Evolutionary conservation across 1,284 basidiomycete genomes (phyloP).

Genomic region (Lignosus rhinocerotis): DNA sequence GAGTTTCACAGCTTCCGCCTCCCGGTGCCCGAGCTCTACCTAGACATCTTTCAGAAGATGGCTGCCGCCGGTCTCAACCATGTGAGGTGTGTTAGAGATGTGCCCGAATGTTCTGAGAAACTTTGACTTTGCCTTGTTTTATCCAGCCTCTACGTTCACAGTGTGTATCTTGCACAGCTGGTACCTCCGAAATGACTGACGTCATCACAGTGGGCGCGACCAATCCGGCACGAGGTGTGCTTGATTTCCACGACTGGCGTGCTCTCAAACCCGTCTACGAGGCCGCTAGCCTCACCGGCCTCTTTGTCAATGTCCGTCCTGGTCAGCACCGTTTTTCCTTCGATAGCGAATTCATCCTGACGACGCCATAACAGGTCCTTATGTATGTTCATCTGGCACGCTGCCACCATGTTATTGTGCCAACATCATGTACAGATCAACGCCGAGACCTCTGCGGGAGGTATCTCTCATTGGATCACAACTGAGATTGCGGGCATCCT

Average conservation of each 20-base stretch:
- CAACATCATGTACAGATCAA: constrained; percentile 62
- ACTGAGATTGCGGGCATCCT: constrained; percentile 64
- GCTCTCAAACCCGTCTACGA: constrained; percentile 62
- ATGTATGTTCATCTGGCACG: constrained; percentile 5
- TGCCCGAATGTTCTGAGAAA: not conserved
- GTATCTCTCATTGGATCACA: constrained; percentile 78
- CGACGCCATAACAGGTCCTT: constrained; percentile 12
- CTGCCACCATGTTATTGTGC: constrained; percentile 6
- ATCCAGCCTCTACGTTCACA: constrained; percentile 66
- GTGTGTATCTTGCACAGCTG: constrained; percentile 30
- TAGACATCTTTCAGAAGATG: constrained; percentile 79
- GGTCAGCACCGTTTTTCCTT: constrained; percentile 25
- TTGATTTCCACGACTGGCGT: constrained; percentile 72
- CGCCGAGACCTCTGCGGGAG: constrained; percentile 80
- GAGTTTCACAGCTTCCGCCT: constrained; percentile 86
- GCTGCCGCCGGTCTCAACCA: constrained; percentile 80
- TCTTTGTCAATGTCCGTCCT: constrained; percentile 49
- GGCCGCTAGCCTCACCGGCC: constrained; percentile 43
- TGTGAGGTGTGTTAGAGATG: constrained; percentile 36
- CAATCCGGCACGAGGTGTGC: constrained; percentile 72
- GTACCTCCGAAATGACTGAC: not conserved
- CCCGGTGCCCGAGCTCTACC: constrained; percentile 79
- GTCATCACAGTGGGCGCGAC: constrained; percentile 50
- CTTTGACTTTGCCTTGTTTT: not conserved
- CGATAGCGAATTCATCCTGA: not conserved